Percentiles rank a stretch among this genome's conserved stretches.
Evolutionary conservation across 192 early-diverging fungal genomes (phyloP).

Genomic region (Spinellus fusiger): DNA sequence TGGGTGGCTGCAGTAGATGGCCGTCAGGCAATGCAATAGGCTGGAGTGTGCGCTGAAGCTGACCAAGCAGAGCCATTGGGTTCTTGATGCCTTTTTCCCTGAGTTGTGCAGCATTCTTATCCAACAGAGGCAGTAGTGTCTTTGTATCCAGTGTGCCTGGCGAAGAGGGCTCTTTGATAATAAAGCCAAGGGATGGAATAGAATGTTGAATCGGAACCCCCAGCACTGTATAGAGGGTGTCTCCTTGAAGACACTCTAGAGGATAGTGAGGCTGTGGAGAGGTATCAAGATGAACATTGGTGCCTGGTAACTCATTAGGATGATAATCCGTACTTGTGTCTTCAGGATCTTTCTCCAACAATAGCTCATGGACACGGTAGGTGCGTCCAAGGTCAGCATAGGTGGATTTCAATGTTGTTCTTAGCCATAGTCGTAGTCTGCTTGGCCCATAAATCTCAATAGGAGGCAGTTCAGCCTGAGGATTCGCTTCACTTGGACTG

Average conservation of each 20-base stretch:
- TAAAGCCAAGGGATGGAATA: constrained; percentile 47
- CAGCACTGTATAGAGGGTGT: constrained; percentile 19
- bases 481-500: constrained; percentile 4
- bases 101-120: constrained; percentile 33
- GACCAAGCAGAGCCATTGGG: constrained; percentile 39
- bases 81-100: constrained; percentile 30
- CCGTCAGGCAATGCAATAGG: constrained; percentile 42
- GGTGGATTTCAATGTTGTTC: constrained; percentile 30
- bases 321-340: constrained; percentile 12
- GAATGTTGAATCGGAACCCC: constrained; percentile 43
- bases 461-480: background rate
- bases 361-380: constrained; percentile 41
- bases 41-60: constrained; percentile 36
- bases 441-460: constrained; percentile 49
- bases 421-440: constrained; percentile 34
- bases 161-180: constrained; percentile 32
- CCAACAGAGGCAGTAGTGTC: constrained; percentile 28
- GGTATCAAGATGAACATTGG: constrained; percentile 4
- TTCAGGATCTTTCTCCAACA: constrained; percentile 16
- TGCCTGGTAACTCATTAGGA: constrained; percentile 13
- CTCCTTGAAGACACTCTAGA: background rate
- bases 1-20: constrained; percentile 18
- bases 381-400: constrained; percentile 30
- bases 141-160: constrained; percentile 39
- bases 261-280: constrained; percentile 10